phyloP scores from a whole-genome alignment of 192 early-diverging fungal genomes.

The Entomortierella parvispora region DNA sequence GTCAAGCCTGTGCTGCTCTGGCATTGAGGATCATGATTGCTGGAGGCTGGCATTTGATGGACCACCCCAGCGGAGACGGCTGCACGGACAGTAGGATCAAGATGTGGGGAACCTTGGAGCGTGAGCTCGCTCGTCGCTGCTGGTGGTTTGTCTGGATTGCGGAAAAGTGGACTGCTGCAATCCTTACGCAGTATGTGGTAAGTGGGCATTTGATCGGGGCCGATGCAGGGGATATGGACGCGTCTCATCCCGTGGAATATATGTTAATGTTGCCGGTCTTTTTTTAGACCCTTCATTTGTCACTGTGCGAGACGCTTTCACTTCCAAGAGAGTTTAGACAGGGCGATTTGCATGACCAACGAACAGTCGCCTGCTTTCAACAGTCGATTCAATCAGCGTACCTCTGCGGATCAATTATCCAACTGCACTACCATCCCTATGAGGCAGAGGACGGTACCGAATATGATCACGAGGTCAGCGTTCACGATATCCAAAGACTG shows the following conservation, averaged over 20 bases:
- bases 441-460: slow-evolving; percentile 51
- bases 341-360: slow-evolving; percentile 27
- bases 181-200: slow-evolving; percentile 52
- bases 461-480: slow-evolving; percentile 34
- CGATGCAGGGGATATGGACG: neutral
- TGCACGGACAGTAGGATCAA: slow-evolving; percentile 50
- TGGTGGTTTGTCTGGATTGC: slow-evolving; percentile 50
- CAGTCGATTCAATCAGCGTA: slow-evolving; percentile 40
- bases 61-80: slow-evolving; percentile 47
- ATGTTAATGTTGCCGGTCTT: neutral
- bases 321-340: slow-evolving; percentile 41
- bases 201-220: neutral
- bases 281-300: slow-evolving; percentile 44
- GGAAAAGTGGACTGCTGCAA: slow-evolving; percentile 46
- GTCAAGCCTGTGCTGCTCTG: slow-evolving; percentile 44
- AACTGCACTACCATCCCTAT: slow-evolving; percentile 48
- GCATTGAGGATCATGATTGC: slow-evolving; percentile 51
- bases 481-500: slow-evolving; percentile 28
- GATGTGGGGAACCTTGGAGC: slow-evolving; percentile 52
- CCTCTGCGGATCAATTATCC: slow-evolving; percentile 38
- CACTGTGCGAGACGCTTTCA: slow-evolving; percentile 45
- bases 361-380: slow-evolving; percentile 25
- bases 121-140: slow-evolving; percentile 52
- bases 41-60: slow-evolving; percentile 52
- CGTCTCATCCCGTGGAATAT: neutral